Evolutionary conservation across 73 alveolate genomes (phyloP).

Genomic region (Paramecium sexaurelia): DNA sequence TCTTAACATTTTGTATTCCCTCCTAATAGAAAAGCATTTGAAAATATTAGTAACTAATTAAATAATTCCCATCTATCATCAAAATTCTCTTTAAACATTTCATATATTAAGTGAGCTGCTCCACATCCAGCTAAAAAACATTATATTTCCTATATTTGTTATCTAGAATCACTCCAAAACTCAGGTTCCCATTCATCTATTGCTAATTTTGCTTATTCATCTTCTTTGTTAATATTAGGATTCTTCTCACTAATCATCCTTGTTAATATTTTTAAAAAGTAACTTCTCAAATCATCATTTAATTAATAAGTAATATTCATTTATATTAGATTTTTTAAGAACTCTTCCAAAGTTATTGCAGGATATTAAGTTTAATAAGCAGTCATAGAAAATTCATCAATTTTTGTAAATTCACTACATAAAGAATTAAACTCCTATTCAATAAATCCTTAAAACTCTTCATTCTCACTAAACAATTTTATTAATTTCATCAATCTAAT

Average conservation of each 20-base stretch:
- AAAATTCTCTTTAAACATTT: background rate
- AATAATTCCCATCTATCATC: background rate
- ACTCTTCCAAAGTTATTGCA: background rate
- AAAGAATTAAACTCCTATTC: background rate
- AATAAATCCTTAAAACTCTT: background rate
- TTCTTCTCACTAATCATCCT: background rate
- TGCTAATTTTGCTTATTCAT: background rate
- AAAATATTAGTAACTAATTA: background rate
- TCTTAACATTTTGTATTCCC: conserved; percentile 35
- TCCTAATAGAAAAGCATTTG: conserved; percentile 31
- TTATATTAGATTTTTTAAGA: background rate
- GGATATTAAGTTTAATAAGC: background rate
- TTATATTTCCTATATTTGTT: background rate
- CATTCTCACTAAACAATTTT: background rate
- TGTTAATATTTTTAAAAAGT: background rate
- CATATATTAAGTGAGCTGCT: background rate
- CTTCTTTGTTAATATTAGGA: background rate
- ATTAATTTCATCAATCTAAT: background rate
- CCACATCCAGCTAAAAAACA: background rate
- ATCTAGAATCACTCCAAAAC: conserved; percentile 4
- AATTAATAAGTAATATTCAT: background rate
- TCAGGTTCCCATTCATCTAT: conserved; percentile 39
- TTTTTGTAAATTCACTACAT: background rate
- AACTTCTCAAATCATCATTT: background rate
- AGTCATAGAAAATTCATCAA: background rate